Evolutionary conservation across 805 yeast species (phyloP).

Genomic region (Candida ortonii): DNA sequence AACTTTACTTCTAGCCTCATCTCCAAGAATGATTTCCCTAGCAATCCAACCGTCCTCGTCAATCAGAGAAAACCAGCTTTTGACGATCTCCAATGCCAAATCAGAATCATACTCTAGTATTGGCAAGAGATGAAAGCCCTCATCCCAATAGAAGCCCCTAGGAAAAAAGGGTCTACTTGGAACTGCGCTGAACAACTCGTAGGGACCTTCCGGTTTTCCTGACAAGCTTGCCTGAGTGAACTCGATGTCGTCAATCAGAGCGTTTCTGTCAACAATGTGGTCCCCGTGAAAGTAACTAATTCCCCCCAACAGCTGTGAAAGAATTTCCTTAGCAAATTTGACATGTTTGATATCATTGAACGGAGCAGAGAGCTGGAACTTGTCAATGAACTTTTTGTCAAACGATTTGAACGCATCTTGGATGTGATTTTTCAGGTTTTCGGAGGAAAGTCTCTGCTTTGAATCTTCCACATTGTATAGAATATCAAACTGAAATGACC

Average conservation of each 20-base stretch:
- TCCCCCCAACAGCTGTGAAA: conserved; percentile 87
- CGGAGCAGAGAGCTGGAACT: conserved; percentile 54
- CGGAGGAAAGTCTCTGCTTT: conserved; percentile 36
- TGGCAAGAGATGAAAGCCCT: conserved; percentile 90
- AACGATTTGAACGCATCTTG: conserved; percentile 36
- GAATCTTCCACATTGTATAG: conserved; percentile 50
- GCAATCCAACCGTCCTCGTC: conserved; percentile 97
- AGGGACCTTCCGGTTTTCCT: conserved; percentile 72
- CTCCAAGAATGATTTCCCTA: conserved; percentile 89
- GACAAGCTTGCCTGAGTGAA: conserved; percentile 48
- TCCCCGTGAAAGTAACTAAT: conserved; percentile 85
- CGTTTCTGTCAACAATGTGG: conserved; percentile 72
- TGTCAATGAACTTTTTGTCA: conserved; percentile 48
- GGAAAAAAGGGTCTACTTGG: conserved; percentile 96
- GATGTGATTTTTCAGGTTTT: conserved; percentile 37
- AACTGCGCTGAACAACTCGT: conserved; percentile 72
- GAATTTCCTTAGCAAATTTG: conserved; percentile 68
- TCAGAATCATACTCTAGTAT: conserved; percentile 80
- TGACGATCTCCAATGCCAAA: conserved; percentile 70
- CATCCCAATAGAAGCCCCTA: conserved; percentile 98
- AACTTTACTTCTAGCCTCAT: conserved; percentile 84
- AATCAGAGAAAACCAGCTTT: conserved; percentile 83
- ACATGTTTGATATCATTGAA: conserved; percentile 43
- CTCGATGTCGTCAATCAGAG: conserved; percentile 65
- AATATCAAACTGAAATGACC: conserved; percentile 72